Base-by-base conservation (phyloP, 306 rosid species). In the Acacia acuminata region DNA sequence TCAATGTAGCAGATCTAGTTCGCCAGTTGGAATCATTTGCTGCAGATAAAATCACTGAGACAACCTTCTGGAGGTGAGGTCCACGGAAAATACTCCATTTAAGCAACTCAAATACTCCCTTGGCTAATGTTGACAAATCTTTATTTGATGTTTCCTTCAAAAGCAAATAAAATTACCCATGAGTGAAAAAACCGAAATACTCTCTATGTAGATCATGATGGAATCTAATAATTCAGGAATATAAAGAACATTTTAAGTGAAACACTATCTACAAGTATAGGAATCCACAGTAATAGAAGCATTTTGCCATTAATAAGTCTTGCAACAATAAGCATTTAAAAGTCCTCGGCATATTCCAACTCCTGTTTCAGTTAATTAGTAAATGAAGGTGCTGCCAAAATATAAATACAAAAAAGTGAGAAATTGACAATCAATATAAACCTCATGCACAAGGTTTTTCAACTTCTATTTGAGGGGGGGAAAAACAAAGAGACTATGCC, bases 71-170 rank as follows among this genome's bases (percentile, higher is more conserved):
- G 79, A 96, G 92, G 82, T 92, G 93, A 82, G 97, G 92, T 58
- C 88, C 90, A 94, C 98, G 92, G 75, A 96, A 87, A 38, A 94
- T 84, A 89, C 93, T 94, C 98, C 99, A 96, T 79, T 94, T 96
- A 22, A 96, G 90, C 89, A 96, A 88, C 86, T 87, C 97, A 86
- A 96, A 96, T 81, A 98, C 91, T 71, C 87, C 94, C 88, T 91
- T 94, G 70, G 98, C 99, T 89, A 96, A 87, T 64, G 92, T 88
- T 75, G 99, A 94, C 89, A 96, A 89, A 88, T 96, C 99, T 86
- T 96, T 96, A 86, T 90, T 92, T 73, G 99, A 96, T 75, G 99
- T 94, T 90, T 96, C 99, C 99, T 96, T 74, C 81, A 89, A 56
- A 85, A 86, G 79, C 47, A 80, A 79, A 76, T 1, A 84, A 83